Percentiles rank a stretch among this genome's conserved stretches.
phyloP scores from a whole-genome alignment of 768 basidiomycete species.

The Boletus rubescentipes region DNA sequence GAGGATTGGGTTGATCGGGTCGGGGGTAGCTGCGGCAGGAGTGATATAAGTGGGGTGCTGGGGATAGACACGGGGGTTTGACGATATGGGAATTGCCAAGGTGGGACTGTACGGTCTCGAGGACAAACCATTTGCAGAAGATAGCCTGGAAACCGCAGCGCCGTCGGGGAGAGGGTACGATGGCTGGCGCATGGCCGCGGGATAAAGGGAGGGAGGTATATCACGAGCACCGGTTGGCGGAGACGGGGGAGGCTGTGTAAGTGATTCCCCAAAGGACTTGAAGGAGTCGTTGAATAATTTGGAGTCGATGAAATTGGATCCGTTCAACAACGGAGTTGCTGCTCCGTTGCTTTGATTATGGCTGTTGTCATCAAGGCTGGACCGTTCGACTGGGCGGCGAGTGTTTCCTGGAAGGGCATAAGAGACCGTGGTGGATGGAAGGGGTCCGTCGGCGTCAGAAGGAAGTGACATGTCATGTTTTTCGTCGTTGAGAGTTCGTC shows the following conservation, averaged over 20 bases:
- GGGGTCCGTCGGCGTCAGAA: slow-evolving; percentile 18
- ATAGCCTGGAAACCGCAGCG: slow-evolving; percentile 32
- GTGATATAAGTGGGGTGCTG: slow-evolving; percentile 80
- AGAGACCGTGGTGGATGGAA: slow-evolving; percentile 37
- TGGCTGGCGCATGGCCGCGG: slow-evolving; percentile 47
- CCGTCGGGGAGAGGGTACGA: slow-evolving; percentile 40
- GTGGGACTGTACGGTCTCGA: slow-evolving; percentile 50
- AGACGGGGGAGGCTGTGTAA: slow-evolving; percentile 24
- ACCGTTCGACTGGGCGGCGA: slow-evolving; percentile 50
- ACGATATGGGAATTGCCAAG: slow-evolving; percentile 54
- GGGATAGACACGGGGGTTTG: slow-evolving; percentile 63
- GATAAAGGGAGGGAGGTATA: slow-evolving; percentile 35
- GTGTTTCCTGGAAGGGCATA: slow-evolving; percentile 46
- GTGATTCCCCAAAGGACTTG: slow-evolving; percentile 32
- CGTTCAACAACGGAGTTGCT: slow-evolving; percentile 23
- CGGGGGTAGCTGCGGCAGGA: slow-evolving; percentile 47
- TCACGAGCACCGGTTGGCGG: slow-evolving; percentile 23
- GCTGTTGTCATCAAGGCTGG: slow-evolving; percentile 48
- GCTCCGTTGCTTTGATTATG: slow-evolving; percentile 18
- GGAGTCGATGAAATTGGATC: slow-evolving; percentile 27
- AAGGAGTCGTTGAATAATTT: slow-evolving; percentile 30
- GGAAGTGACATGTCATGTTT: slow-evolving; percentile 17
- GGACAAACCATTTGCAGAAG: slow-evolving; percentile 56
- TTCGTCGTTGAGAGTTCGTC: slow-evolving; percentile 26
- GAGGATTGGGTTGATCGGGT: slow-evolving; percentile 61